Evolutionary conservation across 1,139 yeast genomes (phyloP).

Genomic region (Yamadazyma pseudoaaseri): DNA sequence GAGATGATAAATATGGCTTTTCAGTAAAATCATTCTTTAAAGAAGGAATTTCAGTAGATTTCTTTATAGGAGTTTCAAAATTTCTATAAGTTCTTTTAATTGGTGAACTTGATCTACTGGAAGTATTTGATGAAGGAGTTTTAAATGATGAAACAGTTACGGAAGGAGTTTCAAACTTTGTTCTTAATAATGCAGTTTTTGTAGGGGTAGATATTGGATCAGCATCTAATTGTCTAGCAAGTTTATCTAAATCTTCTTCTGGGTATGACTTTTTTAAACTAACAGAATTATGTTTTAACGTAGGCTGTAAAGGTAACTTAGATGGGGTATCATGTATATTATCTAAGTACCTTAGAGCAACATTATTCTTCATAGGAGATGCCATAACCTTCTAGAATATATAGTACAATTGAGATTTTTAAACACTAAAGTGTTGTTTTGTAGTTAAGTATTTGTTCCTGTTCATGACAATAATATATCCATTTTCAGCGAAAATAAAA

Average conservation of each 20-base stretch:
- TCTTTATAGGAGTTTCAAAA: constrained; percentile 15
- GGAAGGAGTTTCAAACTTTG: constrained; percentile 44
- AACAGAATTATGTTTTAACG: constrained; percentile 25
- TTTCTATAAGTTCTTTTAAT: constrained; percentile 14
- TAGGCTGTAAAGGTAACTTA: constrained; percentile 32
- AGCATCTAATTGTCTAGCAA: constrained; percentile 39
- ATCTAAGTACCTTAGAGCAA: constrained; percentile 36
- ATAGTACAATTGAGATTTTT: neutral
- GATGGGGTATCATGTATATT: constrained; percentile 19
- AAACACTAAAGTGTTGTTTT: neutral
- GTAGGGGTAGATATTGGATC: constrained; percentile 26
- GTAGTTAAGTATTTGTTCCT: neutral
- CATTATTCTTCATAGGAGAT: constrained; percentile 24
- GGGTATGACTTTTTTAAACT: constrained; percentile 13
- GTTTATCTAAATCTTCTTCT: constrained; percentile 38
- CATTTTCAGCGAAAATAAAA: constrained; percentile 1
- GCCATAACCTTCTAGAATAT: constrained; percentile 20
- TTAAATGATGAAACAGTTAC: constrained; percentile 47
- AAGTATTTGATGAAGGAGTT: constrained; percentile 23
- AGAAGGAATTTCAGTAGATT: constrained; percentile 13
- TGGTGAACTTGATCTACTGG: constrained; percentile 24
- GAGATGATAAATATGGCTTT: constrained; percentile 26
- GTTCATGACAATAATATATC: neutral
- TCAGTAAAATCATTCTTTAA: constrained; percentile 12
- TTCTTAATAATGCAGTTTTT: constrained; percentile 28